Percentiles rank a stretch among this genome's conserved stretches.
These are phyloP conservation scores for Phytophthora crassamura DNA, from an alignment of 352 stramenopile species.

Conservation along the genomic window DNA sequence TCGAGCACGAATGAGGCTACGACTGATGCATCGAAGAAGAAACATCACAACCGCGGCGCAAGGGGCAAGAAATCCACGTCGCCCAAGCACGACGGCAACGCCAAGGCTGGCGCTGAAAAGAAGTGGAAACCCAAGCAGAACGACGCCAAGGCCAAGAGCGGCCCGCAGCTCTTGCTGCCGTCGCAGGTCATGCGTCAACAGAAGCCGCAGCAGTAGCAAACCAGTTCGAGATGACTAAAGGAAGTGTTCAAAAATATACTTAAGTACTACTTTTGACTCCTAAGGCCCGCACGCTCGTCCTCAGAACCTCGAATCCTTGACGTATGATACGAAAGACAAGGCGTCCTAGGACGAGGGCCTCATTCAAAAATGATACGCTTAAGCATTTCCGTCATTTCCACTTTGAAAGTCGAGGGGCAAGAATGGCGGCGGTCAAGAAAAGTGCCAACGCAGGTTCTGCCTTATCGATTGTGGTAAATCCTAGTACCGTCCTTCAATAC, in stretches of 20 bases:
- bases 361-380: neutral
- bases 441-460: neutral
- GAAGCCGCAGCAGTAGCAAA: constrained; percentile 42
- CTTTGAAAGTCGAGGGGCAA: constrained; percentile 10
- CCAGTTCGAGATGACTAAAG: too few relatives aligned
- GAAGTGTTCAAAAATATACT: constrained; percentile 48
- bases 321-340: constrained; percentile 13
- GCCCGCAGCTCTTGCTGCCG: constrained; percentile 48
- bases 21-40: constrained; percentile 22
- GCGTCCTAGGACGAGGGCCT: constrained; percentile 17
- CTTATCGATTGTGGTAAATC: neutral
- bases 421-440: constrained; percentile 23
- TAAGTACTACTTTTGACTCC: too few relatives aligned
- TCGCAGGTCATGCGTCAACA: constrained; percentile 60
- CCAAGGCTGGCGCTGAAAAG: constrained; percentile 13
- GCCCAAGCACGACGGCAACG: constrained; percentile 4
- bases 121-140: constrained; percentile 47
- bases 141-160: constrained; percentile 25
- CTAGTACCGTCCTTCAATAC: neutral
- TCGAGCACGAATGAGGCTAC: constrained; percentile 10
- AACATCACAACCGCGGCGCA: constrained; percentile 20
- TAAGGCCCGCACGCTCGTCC: constrained; percentile 25
- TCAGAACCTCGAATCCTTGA: constrained; percentile 32
- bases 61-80: constrained; percentile 28
- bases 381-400: constrained; percentile 14